Evolutionary conservation across 2,329 filamentous ascomycete genomes (phyloP), one percentile per base, ranked within the genome.

Genomic region (Myriosclerotinia duriaeana): DNA sequence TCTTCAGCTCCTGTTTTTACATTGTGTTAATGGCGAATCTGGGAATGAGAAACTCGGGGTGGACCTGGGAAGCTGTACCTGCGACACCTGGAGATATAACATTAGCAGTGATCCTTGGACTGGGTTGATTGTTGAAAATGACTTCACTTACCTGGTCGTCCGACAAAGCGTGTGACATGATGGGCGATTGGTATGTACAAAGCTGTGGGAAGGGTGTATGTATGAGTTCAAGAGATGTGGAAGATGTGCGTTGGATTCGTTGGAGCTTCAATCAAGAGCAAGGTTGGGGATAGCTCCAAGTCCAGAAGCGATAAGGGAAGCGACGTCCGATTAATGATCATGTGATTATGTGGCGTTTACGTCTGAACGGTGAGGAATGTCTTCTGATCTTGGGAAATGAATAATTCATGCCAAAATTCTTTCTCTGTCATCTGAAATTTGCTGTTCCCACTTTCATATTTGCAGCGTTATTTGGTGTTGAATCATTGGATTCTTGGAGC

Each of bases 161-260:
- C 82, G 93, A 97, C 82, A 98, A 90, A 79, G 92, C 91, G 89
- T 97, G 90, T 81, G 93, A 95, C 93, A 97, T 97, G 79, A 80
- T 89, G 84, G 79, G 77, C 78, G 78, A 72, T 48, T 67, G 59
- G 53, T 65, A 53, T 64, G 64, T 65, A 54, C 58, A 63, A 63
- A 68, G 64, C 53, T 67, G 20, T 26, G 42, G 38, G 60, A 53
- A 56, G 26, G 55, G 53, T 38, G 48, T n/a, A n/a, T 53, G 40
- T 36, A 65, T 67, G 54, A 67, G 63, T 60, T 68, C 56, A 14
- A 60, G 14, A 50, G 30, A 38, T 50, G 30, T 60, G 14, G 56
- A 38, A 48, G n/a, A 65, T 62, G 68, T 69, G 70, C 66, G 67
- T 58, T 66, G 52, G 30, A 61, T 52, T 55, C 66, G 67, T 67